phyloP scores from a whole-genome alignment of 2,329 filamentous ascomycete species.

The Clarireedia monteithiana region DNA sequence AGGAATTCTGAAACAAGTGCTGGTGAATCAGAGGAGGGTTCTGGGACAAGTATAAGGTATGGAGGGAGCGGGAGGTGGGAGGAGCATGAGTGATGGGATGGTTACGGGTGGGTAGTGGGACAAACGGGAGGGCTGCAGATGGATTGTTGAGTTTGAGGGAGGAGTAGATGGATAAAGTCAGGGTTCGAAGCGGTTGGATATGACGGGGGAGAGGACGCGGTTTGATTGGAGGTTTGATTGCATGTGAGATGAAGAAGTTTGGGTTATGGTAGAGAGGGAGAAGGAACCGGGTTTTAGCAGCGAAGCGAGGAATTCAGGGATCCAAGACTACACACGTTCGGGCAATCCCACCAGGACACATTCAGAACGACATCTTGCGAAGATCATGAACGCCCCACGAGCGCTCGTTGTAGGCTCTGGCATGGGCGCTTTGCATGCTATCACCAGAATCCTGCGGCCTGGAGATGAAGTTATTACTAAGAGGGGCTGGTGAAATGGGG shows the following conservation, averaged over 20 bases:
- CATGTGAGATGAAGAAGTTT: no score
- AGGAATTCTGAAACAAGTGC: no score
- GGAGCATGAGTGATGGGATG: conserved; percentile 12
- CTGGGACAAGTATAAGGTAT: not conserved
- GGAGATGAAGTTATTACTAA: conserved; percentile 90
- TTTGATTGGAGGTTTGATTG: no score
- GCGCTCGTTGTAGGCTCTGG: conserved; percentile 90
- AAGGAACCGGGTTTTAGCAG: no score
- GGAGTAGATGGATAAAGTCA: not conserved
- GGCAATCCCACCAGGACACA: conserved; percentile 96
- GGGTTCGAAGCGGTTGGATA: no score
- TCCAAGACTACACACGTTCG: conserved; percentile 82
- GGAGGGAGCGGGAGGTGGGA: not conserved
- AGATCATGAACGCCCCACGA: conserved; percentile 95
- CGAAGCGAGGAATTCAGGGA: no score
- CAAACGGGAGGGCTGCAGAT: conserved; percentile 38
- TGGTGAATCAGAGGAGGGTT: not conserved
- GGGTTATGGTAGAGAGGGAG: no score
- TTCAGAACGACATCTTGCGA: conserved; percentile 91
- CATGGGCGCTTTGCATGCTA: conserved; percentile 96
- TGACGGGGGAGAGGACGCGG: no score
- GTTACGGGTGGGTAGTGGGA: conserved; percentile 39
- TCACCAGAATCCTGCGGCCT: conserved; percentile 80
- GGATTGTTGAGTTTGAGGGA: conserved; percentile 37
- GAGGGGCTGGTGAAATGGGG: no score